These are phyloP conservation scores for Ehretia macrophylla DNA, from an alignment of 257 asterid species.

Conservation along the genomic window DNA sequence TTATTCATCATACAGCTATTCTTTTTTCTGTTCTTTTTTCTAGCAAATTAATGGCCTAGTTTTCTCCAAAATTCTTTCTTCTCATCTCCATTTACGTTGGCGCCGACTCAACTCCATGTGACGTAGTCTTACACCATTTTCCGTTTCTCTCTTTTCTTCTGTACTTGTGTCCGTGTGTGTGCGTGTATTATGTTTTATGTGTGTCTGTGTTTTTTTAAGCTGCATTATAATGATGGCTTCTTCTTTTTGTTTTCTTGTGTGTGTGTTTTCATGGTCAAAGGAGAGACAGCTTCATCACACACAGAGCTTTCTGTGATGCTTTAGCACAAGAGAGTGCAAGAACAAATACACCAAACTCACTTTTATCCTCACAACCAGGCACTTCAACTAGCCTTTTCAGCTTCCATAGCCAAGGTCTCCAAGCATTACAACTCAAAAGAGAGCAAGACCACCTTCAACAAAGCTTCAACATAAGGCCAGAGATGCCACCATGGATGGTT, in stretches of 20 bases:
- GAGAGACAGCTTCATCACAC: not conserved
- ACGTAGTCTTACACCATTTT: too few relatives aligned
- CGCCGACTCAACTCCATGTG: too few relatives aligned
- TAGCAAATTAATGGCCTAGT: too few relatives aligned
- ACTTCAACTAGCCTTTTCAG: not conserved
- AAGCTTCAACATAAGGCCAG: not conserved
- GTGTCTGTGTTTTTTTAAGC: too few relatives aligned
- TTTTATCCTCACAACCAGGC: not conserved
- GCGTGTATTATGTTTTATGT: too few relatives aligned
- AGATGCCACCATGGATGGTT: not conserved
- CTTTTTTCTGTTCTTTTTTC: too few relatives aligned
- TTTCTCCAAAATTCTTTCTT: too few relatives aligned
- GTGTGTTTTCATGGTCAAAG: not conserved
- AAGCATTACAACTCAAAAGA: not conserved
- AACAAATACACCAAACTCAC: not conserved
- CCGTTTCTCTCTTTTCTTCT: too few relatives aligned
- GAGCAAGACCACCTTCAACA: not conserved
- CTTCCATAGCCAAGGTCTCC: not conserved
- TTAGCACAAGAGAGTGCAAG: not conserved
- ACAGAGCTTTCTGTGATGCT: not conserved
- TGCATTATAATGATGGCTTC: too few relatives aligned
- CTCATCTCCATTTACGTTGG: too few relatives aligned
- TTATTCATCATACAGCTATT: too few relatives aligned
- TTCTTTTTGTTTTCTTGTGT: not conserved
- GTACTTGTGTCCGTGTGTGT: too few relatives aligned